These are phyloP conservation scores for Neurospora discreta DNA, from an alignment of 495 filamentous ascomycete genomes.

Conservation along the genomic window DNA sequence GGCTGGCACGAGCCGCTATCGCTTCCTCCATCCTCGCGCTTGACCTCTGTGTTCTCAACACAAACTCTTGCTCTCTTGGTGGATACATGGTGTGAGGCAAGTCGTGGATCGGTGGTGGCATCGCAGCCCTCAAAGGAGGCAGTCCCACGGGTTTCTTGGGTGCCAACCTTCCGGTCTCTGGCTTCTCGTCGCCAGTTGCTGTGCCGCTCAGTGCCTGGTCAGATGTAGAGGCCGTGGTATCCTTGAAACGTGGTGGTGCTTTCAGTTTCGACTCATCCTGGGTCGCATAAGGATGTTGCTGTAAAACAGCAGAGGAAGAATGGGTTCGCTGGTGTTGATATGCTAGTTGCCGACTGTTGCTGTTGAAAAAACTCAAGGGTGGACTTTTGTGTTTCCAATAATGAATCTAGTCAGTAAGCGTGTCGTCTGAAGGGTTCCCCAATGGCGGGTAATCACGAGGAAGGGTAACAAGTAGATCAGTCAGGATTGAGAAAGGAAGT, in stretches of 20 bases:
- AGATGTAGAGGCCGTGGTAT: conserved; percentile 4
- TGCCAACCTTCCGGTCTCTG: background rate
- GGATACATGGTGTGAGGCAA: conserved; percentile 16
- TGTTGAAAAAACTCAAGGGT: conserved; percentile 12
- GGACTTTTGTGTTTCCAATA: conserved; percentile 3
- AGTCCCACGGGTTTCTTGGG: background rate
- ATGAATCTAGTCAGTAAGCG: background rate
- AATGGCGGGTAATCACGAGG: background rate
- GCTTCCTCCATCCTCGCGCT: conserved; percentile 12
- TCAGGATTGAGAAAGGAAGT: background rate
- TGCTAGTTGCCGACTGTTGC: background rate
- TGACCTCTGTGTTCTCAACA: conserved; percentile 14
- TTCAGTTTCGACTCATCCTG: conserved; percentile 7
- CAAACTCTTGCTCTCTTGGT: conserved; percentile 16
- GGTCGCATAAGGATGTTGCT: conserved; percentile 1
- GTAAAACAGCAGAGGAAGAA: conserved; percentile 7
- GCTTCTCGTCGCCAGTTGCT: background rate
- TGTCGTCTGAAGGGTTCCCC: background rate
- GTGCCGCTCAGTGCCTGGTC: conserved; percentile 1
- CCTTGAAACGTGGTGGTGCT: conserved; percentile 3
- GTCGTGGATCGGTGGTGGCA: background rate
- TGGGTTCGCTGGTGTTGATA: conserved; percentile 7
- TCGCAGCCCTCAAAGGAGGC: background rate
- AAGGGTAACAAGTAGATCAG: background rate
- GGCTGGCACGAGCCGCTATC: background rate